These are phyloP conservation scores for Thalia dealbata DNA, from an alignment of 176 grass and related monocot genomes.

Conservation along the genomic window DNA sequence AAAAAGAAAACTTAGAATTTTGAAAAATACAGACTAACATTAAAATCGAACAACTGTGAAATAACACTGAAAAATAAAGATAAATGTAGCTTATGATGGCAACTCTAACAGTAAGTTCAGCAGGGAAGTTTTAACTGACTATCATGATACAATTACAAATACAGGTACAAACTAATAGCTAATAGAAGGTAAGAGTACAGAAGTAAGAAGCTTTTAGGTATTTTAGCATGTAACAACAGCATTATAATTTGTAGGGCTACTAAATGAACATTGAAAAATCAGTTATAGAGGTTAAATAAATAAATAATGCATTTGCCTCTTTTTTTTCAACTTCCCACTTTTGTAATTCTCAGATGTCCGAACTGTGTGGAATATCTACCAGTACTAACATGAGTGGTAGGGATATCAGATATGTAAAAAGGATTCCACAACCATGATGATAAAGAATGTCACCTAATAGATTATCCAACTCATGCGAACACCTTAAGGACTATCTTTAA, in stretches of 20 bases:
- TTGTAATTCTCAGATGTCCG: background rate
- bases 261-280: conserved; percentile 2
- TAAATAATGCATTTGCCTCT: background rate
- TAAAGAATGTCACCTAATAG: too few species aligned
- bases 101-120: background rate
- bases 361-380: background rate
- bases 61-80: background rate
- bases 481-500: too few species aligned
- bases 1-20: background rate
- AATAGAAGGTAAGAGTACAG: background rate
- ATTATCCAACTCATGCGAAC: too few species aligned
- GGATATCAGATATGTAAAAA: background rate
- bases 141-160: background rate
- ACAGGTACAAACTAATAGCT: background rate
- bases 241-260: background rate
- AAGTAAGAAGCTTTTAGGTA: background rate
- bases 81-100: background rate
- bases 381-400: background rate
- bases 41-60: background rate
- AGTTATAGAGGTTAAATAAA: background rate
- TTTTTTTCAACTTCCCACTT: background rate
- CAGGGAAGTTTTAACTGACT: background rate
- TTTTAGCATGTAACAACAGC: background rate
- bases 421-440: too few species aligned
- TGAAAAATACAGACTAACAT: background rate